Percentiles rank a stretch among this genome's conserved stretches.
Evolutionary conservation across 2,329 filamentous ascomycete genomes (phyloP).

Genomic region (Paracoccidioides brasiliensis): DNA sequence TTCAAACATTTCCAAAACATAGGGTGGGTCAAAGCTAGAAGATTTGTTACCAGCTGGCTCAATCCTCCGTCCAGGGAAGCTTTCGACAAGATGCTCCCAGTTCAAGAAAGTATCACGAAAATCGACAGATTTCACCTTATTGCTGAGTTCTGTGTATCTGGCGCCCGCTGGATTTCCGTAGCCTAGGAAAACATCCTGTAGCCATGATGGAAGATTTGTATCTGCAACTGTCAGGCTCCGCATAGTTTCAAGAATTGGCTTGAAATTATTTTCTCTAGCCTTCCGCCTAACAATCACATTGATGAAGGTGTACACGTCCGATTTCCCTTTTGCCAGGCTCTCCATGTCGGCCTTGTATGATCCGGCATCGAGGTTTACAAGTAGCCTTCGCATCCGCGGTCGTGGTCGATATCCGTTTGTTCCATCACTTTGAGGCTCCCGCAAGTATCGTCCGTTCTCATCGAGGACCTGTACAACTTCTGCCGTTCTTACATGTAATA

Average conservation of each 20-base stretch:
- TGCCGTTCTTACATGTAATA: conserved; percentile 63
- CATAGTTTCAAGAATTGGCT: conserved; percentile 81
- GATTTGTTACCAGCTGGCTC: conserved; percentile 61
- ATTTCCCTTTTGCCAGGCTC: conserved; percentile 49
- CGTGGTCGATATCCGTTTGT: conserved; percentile 49
- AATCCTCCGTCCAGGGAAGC: conserved; percentile 73
- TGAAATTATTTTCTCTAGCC: conserved; percentile 94
- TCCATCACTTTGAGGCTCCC: conserved; percentile 43
- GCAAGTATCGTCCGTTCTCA: conserved; percentile 62
- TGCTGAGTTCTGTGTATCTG: conserved; percentile 69
- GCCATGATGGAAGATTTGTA: conserved; percentile 74
- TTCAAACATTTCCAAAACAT: conserved; percentile 59
- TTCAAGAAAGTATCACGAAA: conserved; percentile 90
- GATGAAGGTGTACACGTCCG: conserved; percentile 68
- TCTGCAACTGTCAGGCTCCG: conserved; percentile 73
- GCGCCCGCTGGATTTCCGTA: conserved; percentile 87
- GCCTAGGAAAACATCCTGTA: conserved; percentile 94
- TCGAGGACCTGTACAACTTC: conserved; percentile 78
- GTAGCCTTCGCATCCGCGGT: conserved; percentile 52
- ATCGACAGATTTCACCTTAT: conserved; percentile 65
- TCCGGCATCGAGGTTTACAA: conserved; percentile 66
- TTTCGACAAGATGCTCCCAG: conserved; percentile 87
- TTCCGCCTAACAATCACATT: conserved; percentile 76
- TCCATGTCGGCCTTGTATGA: conserved; percentile 69
- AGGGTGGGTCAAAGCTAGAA: conserved; percentile 72